Percentiles rank a stretch among this genome's conserved stretches.
Conservation (phyloP, 2,329 filamentous ascomycete species). For the Truncatella angustata region DNA sequence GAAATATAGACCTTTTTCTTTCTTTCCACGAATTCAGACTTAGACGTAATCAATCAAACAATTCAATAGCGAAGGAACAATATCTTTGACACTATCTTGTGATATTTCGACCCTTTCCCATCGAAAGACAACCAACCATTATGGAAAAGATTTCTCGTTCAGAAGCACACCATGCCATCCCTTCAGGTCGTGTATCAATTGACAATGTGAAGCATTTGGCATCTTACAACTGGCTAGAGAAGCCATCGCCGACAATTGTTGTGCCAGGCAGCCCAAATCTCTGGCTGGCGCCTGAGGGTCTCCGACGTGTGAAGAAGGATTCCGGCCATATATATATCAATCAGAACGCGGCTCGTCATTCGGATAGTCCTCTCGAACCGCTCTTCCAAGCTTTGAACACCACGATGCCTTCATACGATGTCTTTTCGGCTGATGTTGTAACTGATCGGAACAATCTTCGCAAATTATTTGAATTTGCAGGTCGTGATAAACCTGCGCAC, state of each 20-base stretch:
- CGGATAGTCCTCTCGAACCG: neutral
- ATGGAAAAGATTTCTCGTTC: too few relatives aligned
- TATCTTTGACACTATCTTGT: too few relatives aligned
- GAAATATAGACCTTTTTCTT: too few relatives aligned
- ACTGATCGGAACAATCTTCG: neutral
- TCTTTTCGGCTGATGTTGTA: neutral
- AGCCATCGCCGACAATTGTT: neutral
- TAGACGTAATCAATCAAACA: too few relatives aligned
- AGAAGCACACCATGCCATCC: too few relatives aligned
- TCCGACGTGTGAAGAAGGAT: neutral
- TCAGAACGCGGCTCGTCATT: neutral
- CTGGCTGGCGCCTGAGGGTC: neutral
- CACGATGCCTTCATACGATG: neutral
- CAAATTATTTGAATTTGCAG: neutral
- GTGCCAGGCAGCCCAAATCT: neutral
- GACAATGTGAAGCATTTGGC: neutral
- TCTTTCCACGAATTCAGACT: too few relatives aligned
- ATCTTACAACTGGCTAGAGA: neutral
- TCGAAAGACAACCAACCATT: too few relatives aligned
- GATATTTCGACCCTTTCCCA: too few relatives aligned
- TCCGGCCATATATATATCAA: neutral
- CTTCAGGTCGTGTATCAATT: too few relatives aligned
- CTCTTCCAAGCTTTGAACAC: neutral
- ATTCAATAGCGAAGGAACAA: too few relatives aligned
- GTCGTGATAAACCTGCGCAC: neutral